Evolutionary conservation across 768 basidiomycete species (phyloP), one percentile per base, ranked within the genome.

Genomic region (Kwoniella sp.): DNA sequence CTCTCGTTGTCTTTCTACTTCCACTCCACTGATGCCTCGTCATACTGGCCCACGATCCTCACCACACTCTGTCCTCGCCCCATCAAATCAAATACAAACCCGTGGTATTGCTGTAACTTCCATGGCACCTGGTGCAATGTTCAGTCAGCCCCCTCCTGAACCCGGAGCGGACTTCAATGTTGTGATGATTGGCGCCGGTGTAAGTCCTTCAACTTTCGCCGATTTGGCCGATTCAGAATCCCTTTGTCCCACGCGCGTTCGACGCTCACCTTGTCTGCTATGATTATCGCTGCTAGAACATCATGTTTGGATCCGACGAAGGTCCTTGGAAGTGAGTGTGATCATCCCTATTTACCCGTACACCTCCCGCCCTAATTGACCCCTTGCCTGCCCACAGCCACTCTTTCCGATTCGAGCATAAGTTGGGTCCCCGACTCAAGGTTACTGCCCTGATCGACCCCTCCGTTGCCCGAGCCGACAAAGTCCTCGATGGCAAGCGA

Each of bases 401-500:
- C 77, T 83, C 83, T 45, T 82, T 83, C 81, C 82, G 83, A 66
- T 80, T 83, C 69, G 83, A 83, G 68, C 81, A 92, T 82, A 94
- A 98, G 84, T 89, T 98, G 66, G 95, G 95, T 53, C 89, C 88
- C 23, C 91, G 95, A 70, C 90, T 98, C 81, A 97, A 95, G 81
- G 92, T 99, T 62, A 87, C 94, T 68, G 95, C 92, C 26, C 84
- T 99, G 63, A 89, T 99, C 76, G 95, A 99, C 81, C 95, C 95
- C 22, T 88, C 87, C 26, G 84, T 87, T 63, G 89, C 91, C 48
- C 91, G 92, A 67, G 91, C 93, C 23, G 83, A 87, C 25, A 89
- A 90, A 34, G 87, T 99, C 66, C 85, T 89, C 78, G 78, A 78
- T 0, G 89, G 91, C 83, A 97, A 97, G 85, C 87, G 91, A 77